phyloP scores from a whole-genome alignment of 2,329 filamentous ascomycete species.

The Aphanocladium album region DNA sequence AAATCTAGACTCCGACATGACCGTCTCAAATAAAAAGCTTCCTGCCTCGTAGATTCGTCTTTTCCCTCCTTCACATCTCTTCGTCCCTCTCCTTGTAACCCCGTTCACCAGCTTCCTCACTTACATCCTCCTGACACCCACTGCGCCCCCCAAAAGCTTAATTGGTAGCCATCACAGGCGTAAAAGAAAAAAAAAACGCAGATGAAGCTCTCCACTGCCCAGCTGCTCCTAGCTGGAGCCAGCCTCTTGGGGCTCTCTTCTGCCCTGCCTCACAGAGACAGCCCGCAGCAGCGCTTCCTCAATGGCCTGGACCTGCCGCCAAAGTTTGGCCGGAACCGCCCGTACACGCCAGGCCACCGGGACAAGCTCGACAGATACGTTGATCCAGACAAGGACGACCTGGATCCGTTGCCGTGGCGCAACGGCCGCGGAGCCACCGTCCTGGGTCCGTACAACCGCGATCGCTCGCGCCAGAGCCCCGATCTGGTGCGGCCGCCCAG shows the following conservation, averaged over 20 bases:
- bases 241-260: slow-evolving; percentile 15
- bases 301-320: slow-evolving; percentile 42
- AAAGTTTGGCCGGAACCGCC: slow-evolving; percentile 36
- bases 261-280: slow-evolving; percentile 38
- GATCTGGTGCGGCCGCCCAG: slow-evolving; percentile 67
- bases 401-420: slow-evolving; percentile 62
- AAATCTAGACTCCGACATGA: background rate
- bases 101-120: background rate
- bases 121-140: background rate
- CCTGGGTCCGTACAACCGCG: slow-evolving; percentile 64
- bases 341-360: slow-evolving; percentile 55
- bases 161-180: background rate
- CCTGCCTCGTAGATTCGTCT: background rate
- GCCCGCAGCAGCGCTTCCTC: slow-evolving; percentile 49
- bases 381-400: slow-evolving; percentile 52
- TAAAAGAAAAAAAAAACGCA: too few species aligned
- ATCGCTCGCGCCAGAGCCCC: slow-evolving; percentile 63
- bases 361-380: slow-evolving; percentile 60
- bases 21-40: slow-evolving; percentile 2
- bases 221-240: slow-evolving; percentile 24
- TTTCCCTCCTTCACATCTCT: background rate
- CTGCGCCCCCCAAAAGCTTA: background rate
- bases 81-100: background rate
- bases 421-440: slow-evolving; percentile 62
- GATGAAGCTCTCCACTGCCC: slow-evolving; percentile 24